Percentiles rank a stretch among this genome's conserved stretches.
Conservation (phyloP, 176 grass and related monocot genomes). For the Musa itinerans region DNA sequence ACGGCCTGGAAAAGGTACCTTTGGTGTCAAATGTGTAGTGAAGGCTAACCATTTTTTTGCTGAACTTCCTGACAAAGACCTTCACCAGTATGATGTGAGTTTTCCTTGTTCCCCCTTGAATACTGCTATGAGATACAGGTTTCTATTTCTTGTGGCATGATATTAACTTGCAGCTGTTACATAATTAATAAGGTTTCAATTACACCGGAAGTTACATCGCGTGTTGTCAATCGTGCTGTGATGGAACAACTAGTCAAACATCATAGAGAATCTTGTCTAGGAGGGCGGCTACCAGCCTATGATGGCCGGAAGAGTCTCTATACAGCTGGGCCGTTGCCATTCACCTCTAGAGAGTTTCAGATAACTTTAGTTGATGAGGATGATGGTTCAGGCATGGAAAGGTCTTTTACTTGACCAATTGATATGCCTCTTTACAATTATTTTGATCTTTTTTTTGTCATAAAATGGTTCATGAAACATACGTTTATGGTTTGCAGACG, state of each 20-base stretch:
- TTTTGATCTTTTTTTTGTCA: neutral
- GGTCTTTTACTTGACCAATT: slow-evolving; percentile 23
- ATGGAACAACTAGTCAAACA: slow-evolving; percentile 55
- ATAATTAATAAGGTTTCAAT: slow-evolving; percentile 50
- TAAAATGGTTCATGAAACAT: neutral
- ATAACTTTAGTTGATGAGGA: slow-evolving; percentile 60
- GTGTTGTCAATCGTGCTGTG: slow-evolving; percentile 45
- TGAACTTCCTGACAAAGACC: slow-evolving; percentile 63
- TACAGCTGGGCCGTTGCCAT: slow-evolving; percentile 67
- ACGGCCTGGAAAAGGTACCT: slow-evolving; percentile 58
- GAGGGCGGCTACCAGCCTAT: slow-evolving; percentile 73
- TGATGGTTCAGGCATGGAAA: slow-evolving; percentile 45
- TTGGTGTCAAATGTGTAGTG: slow-evolving; percentile 53
- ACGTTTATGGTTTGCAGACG: slow-evolving; percentile 27
- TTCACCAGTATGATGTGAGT: slow-evolving; percentile 83
- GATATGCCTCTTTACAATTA: neutral
- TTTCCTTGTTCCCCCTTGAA: neutral
- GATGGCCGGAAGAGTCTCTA: slow-evolving; percentile 83
- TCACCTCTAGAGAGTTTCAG: slow-evolving; percentile 62
- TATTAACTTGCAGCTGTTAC: neutral
- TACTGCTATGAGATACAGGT: neutral
- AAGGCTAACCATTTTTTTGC: slow-evolving; percentile 92
- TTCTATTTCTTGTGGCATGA: slow-evolving; percentile 1
- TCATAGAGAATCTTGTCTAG: slow-evolving; percentile 48
- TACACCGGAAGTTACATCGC: slow-evolving; percentile 43